Evolutionary conservation across 805 yeast genomes (phyloP).

Genomic region (Myxozyma monticola): DNA sequence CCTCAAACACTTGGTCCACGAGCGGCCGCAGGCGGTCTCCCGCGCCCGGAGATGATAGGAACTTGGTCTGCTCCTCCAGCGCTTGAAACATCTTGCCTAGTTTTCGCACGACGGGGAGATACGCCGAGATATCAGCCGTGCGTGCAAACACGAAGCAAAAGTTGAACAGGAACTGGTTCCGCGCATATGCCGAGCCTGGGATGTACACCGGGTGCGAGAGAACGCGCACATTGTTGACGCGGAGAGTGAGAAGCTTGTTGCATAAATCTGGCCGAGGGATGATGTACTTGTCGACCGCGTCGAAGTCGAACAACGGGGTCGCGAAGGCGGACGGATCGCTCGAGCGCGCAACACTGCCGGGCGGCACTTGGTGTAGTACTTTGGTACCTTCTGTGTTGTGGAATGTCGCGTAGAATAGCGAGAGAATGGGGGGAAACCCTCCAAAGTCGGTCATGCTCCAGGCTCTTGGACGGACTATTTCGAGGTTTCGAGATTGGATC

Average conservation of each 20-base stretch:
- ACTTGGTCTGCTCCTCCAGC: slow-evolving; percentile 82
- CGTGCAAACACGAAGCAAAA: slow-evolving; percentile 88
- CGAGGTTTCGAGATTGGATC: no score
- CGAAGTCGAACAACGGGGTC: slow-evolving; percentile 67
- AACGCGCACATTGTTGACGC: slow-evolving; percentile 67
- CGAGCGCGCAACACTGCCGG: slow-evolving; percentile 50
- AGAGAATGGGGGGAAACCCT: slow-evolving; percentile 81
- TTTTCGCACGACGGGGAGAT: slow-evolving; percentile 79
- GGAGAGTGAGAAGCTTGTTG: slow-evolving; percentile 72
- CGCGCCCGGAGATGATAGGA: slow-evolving; percentile 50
- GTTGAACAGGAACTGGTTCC: slow-evolving; percentile 91
- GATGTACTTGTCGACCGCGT: slow-evolving; percentile 81
- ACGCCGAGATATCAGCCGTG: slow-evolving; percentile 77
- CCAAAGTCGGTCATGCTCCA: slow-evolving; percentile 19
- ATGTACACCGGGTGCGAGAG: slow-evolving; percentile 89
- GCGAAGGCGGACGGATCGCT: slow-evolving; percentile 30
- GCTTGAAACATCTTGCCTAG: slow-evolving; percentile 84
- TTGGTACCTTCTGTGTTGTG: slow-evolving; percentile 96
- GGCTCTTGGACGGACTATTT: no score
- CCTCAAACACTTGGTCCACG: slow-evolving; percentile 89
- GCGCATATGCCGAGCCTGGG: slow-evolving; percentile 68
- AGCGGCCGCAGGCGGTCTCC: slow-evolving; percentile 57
- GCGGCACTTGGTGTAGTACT: slow-evolving; percentile 87
- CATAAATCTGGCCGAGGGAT: slow-evolving; percentile 94
- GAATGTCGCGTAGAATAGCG: slow-evolving; percentile 85